Percentiles rank a stretch among this genome's conserved stretches.
Conservation (phyloP, 176 grass and related monocot species). For the Canna indica region DNA sequence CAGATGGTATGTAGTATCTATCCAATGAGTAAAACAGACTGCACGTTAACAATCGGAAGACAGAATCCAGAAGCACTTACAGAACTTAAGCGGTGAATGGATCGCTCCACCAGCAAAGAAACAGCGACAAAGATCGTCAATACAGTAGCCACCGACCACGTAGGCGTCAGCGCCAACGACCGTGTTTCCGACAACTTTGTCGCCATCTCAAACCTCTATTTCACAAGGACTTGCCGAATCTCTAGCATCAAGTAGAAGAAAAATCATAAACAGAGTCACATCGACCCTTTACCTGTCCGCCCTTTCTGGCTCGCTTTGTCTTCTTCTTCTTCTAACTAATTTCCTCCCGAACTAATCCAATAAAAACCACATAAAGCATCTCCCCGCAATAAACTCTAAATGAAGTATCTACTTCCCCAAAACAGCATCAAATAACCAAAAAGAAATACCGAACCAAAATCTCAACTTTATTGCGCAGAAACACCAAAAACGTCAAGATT, state of each 20-base stretch:
- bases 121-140: slow-evolving; percentile 73
- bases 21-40: no score
- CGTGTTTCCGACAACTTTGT: slow-evolving; percentile 42
- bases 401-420: neutral
- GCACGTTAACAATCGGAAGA: neutral
- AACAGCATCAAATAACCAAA: neutral
- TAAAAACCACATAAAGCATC: neutral
- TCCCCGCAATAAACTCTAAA: neutral
- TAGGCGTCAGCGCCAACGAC: slow-evolving; percentile 78
- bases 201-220: slow-evolving; percentile 30
- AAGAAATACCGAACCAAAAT: neutral
- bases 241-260: slow-evolving; percentile 7
- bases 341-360: neutral
- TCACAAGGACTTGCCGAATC: neutral
- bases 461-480: neutral
- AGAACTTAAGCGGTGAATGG: slow-evolving; percentile 76
- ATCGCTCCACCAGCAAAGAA: slow-evolving; percentile 90
- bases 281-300: neutral
- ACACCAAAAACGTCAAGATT: neutral
- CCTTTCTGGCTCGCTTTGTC: neutral
- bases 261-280: neutral
- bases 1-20: no score
- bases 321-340: neutral
- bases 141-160: slow-evolving; percentile 94
- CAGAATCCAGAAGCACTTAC: slow-evolving; percentile 33